Evolutionary conservation across 1,284 basidiomycete genomes (phyloP), one percentile per base, ranked within the genome.

Genomic region (Melampsora americana): DNA sequence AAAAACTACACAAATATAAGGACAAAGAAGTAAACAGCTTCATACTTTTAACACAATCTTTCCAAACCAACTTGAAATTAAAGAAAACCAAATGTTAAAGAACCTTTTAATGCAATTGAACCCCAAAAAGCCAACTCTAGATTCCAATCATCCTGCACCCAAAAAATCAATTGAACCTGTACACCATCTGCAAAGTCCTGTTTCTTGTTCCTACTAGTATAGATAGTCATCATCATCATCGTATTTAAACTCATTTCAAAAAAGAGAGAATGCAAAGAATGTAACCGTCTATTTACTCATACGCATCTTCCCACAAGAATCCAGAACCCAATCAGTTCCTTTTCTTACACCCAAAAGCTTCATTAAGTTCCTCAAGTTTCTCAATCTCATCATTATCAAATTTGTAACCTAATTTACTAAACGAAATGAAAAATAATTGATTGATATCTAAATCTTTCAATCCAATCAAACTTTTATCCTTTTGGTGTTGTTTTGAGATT

Each of bases 341-440:
- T 18, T 53, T 12, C 5, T 23, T 18, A 53, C 50, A 53, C 50
- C 50, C 23, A 23, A 53, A 53, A 18, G 50, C 50, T 53, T 53
- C 50, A 20, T 20, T 53, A 23, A 53, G 14, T 53, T 53, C 50
- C 14, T 3, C 2, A 53, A 53, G 50, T 4, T 23, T 18, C 5
- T 16, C 5, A 23, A 53, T 12, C 14, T 46, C 12, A 5, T 46
- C 0, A 42, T 18, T 30, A 0, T 35, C 39, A 62, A 53, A 62
- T 14, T 5, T 14, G 1, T 46, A 5, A 12, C 59, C 69, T 39
- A 71, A 46, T 16, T 59, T 23, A 28, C 59, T 59, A 44, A 64
- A 71, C 35, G 60, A 53, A 16, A 71, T 18, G 42, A 62, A 71
- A 46, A 71, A 71, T 16, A 71, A 42, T 42, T 26, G n/a, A 28